These are phyloP conservation scores for Solanum verrucosum DNA, from an alignment of 257 asterid genomes.

Conservation along the genomic window DNA sequence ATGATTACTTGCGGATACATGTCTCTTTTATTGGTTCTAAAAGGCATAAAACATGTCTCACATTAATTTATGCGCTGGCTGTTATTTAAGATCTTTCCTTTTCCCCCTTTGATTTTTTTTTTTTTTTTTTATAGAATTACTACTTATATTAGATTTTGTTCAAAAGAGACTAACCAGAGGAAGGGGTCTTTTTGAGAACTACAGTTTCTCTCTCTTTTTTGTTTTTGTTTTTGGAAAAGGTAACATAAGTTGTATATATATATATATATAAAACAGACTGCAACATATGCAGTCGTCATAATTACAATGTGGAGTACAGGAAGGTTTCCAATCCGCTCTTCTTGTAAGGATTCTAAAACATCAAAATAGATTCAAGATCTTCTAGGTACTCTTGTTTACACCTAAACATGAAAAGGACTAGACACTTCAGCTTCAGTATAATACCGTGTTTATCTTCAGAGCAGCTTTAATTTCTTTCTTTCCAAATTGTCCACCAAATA, in stretches of 20 bases:
- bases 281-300: neutral
- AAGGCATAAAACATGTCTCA: neutral
- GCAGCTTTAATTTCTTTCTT: neutral
- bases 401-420: neutral
- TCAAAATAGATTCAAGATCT: neutral
- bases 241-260: neutral
- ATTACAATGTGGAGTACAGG: neutral
- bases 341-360: neutral
- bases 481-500: neutral
- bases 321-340: neutral
- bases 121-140: neutral
- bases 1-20: neutral
- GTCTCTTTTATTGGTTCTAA: neutral
- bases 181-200: neutral
- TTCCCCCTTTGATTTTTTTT: neutral
- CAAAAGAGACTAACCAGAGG: neutral
- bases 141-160: neutral
- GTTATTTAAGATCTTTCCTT: neutral
- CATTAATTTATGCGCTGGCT: neutral
- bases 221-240: neutral
- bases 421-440: neutral
- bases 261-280: neutral
- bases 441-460: neutral
- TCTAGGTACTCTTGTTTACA: neutral
- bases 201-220: neutral